Base-by-base conservation (phyloP, 768 basidiomycete genomes). In the Auriscalpium microsporum region DNA sequence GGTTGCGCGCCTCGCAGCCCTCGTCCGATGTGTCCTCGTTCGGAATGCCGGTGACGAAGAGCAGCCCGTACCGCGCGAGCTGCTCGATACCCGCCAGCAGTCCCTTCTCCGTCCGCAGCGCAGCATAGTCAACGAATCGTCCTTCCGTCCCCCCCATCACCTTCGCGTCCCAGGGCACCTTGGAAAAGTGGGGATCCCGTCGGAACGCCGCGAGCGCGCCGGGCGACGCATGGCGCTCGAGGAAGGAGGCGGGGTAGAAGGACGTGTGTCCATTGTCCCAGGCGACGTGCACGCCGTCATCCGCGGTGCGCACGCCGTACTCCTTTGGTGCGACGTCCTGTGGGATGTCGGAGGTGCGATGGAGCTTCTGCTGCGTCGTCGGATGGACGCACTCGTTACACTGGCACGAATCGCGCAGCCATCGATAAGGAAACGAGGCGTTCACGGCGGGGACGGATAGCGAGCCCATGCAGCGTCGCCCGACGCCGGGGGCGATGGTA, bases 331-430 rank as follows among this genome's bases (percentile, higher is more conserved):
- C 64, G 50, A 83, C 71, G 48, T 81, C 73, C 10, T 67, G 48
- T 0, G 81, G 77, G 21, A 89, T 70, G 61, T 90, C 87, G 0
- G 84, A 83, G 2, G 86, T 80, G 50, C 79, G 72, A 63, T 83
- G 83, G 0, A 92, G 73, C 63, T 90, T 90, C 68, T 97, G 94
- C 3, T 69, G 72, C 0, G 86, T 92, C 4, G 83, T 79, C 0
- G 89, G 84, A 62, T 96, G 89, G 9, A 94, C 68, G 59, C 87
- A 94, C 2, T 71, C 63, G 0, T 80, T 70, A 44, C 87, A 91
- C 55, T 79, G 81, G 62, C 93, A 96, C 0, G 87, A 79, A 64
- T 97, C 94, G 21, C 93, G 83, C 10, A 98, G 78, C 84, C 90
- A 94, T 53, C 82, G 69, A 63, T 79, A 84, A 0, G 87, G 78